Evolutionary conservation across 2,329 filamentous ascomycete species (phyloP).

Genomic region (Ophiostoma triangulosporum): DNA sequence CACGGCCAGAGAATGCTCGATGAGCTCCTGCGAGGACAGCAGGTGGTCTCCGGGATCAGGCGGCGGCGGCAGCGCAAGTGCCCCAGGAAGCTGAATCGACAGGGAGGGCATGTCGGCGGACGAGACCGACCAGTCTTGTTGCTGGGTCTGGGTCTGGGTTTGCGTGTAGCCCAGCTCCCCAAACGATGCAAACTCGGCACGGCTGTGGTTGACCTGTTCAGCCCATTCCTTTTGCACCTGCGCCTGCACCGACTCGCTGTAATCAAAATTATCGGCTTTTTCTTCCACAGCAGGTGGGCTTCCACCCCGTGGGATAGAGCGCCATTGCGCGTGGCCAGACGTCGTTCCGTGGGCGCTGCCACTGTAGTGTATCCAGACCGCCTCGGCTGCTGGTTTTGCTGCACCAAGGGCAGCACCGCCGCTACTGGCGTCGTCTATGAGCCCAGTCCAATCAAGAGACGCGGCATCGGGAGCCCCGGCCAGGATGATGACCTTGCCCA

Average conservation of each 20-base stretch:
- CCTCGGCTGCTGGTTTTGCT: not conserved
- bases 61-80: constrained; percentile 14
- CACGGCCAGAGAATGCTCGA: constrained; percentile 61
- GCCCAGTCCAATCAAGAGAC: constrained; percentile 42
- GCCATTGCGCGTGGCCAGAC: not conserved
- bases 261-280: not conserved
- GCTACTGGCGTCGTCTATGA: constrained; percentile 26
- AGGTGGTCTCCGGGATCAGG: constrained; percentile 14
- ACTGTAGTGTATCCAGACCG: not conserved
- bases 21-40: constrained; percentile 46
- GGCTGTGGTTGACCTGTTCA: not conserved
- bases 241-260: not conserved
- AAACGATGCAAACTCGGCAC: not conserved
- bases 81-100: constrained; percentile 24
- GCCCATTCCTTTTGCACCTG: not conserved
- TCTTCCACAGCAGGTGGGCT: not conserved
- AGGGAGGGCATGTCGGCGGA: constrained; percentile 24
- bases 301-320: not conserved
- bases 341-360: not conserved
- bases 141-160: constrained; percentile 22
- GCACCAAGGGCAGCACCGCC: not conserved
- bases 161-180: not conserved
- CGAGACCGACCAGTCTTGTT: constrained; percentile 24
- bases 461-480: constrained; percentile 44
- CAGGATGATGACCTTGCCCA: constrained; percentile 20